Conservation (phyloP, 371 early-diverging fungal species). For the Mucor irregularis region DNA sequence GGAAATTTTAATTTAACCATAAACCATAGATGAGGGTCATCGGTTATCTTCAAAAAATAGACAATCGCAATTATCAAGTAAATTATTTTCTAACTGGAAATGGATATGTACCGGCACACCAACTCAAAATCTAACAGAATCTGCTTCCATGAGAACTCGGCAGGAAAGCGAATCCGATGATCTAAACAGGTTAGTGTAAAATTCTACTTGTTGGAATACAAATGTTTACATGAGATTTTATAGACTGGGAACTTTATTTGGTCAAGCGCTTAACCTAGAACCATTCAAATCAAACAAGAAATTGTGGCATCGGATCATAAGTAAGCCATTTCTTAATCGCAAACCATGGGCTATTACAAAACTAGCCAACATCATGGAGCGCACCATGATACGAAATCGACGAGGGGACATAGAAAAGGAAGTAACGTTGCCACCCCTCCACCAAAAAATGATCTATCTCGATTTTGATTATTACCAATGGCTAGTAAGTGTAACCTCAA, state of each 20-base stretch:
- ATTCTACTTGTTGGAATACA: background rate
- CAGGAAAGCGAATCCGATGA: conserved; percentile 22
- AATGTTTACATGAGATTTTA: background rate
- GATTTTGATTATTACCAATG: conserved; percentile 64
- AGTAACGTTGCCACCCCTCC: conserved; percentile 62
- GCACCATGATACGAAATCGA: conserved; percentile 70
- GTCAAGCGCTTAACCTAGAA: conserved; percentile 45
- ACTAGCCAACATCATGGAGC: conserved; percentile 53
- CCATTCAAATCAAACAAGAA: conserved; percentile 51
- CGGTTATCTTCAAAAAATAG: conserved; percentile 27
- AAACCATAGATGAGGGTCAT: conserved; percentile 34
- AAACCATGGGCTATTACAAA: conserved; percentile 40
- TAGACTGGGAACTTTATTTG: conserved; percentile 52
- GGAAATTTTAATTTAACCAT: conserved; percentile 2
- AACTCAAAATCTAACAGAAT: conserved; percentile 59
- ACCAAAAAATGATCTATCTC: conserved; percentile 52
- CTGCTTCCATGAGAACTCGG: conserved; percentile 13
- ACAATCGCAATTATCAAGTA: conserved; percentile 51
- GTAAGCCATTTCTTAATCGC: conserved; percentile 40
- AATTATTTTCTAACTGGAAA: conserved; percentile 62
- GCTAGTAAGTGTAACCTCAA: conserved; percentile 30
- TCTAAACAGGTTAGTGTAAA: conserved; percentile 20
- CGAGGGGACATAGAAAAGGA: conserved; percentile 52
- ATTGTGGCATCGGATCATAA: conserved; percentile 39
- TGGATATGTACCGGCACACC: conserved; percentile 81